Base-by-base conservation (phyloP, 148 eudicot species). In the Rhododendron henanense region DNA sequence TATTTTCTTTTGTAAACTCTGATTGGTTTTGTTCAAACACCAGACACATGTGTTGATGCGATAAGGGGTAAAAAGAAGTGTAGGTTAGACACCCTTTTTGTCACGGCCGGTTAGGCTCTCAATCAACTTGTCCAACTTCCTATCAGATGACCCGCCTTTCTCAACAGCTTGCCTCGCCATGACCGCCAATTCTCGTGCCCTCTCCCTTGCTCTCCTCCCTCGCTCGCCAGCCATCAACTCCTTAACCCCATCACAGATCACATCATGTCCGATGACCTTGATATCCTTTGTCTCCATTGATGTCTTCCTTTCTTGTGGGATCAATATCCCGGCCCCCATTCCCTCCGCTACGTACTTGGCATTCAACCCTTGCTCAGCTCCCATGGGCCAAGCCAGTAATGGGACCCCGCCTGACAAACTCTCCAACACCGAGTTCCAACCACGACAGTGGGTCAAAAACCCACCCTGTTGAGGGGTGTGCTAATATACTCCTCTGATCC, bases 401-500 rank as follows among this genome's bases (percentile, higher is more conserved):
- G 77, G 77, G 44, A 73, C 41, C 6, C 77, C 77, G 0, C 16
- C 1, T 47, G 48, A 47, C 50, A 77, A 77, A 33, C 50, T 16
- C 31, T 77, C 51, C n/a, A 77, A 77, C 51, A 41, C 79, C 14
- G 51, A 41, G 15, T 77, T 77, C 79, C 79, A 77, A 6, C 79
- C 79, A 39, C n/a, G n/a, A n/a, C 51, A 41, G 31, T 41, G 51
- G 0, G 11, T 77, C 79, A 77, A 77, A 77, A 77, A 77, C 31
- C 79, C 79, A 21, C 79, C 51, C 28, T n/a, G 28, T 76, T 19
- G 79, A 76, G 51, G 79, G 79, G 50, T 76, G 79, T 6, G 79
- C 79, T 75, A 75, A 75, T 15, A 75, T 39, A 5, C 79, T 75
- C 79, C 79, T 39, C 47, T 75, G 51, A 21, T 76, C 79, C 79